Percentiles rank a stretch among this genome's conserved stretches.
Conservation (phyloP, 352 stramenopile species). For the Pythium rishiriense region DNA sequence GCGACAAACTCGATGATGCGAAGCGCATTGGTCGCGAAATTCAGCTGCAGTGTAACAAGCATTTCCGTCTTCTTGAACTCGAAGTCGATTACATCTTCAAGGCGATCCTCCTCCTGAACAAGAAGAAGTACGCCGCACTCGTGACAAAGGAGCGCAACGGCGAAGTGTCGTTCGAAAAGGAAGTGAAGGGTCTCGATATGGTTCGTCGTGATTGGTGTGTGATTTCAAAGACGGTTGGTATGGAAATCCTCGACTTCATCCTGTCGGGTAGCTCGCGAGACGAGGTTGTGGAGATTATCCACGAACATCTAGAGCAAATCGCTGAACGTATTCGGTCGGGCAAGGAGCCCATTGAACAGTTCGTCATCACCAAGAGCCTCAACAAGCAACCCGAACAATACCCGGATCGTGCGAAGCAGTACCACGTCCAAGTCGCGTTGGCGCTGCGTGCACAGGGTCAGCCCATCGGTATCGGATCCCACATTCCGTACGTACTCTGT, state of each 20-base stretch:
- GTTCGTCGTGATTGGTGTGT: constrained; percentile 99
- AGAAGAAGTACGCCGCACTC: constrained; percentile 99
- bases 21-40: constrained; percentile 95
- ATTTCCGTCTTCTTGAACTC: constrained; percentile 99
- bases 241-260: constrained; percentile 97
- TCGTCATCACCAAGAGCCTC: constrained; percentile 99
- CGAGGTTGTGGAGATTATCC: constrained; percentile 96
- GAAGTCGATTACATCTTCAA: constrained; percentile 99
- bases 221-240: constrained; percentile 97
- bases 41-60: constrained; percentile 98
- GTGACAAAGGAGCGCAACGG: constrained; percentile 89
- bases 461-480: constrained; percentile 96
- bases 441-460: constrained; percentile 94
- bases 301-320: constrained; percentile 94
- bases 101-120: constrained; percentile 99
- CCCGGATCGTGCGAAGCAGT: constrained; percentile 95
- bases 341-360: constrained; percentile 96
- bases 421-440: constrained; percentile 98
- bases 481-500: constrained; percentile 99
- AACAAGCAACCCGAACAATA: constrained; percentile 99
- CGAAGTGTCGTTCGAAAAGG: constrained; percentile 89
- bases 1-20: constrained; percentile 92
- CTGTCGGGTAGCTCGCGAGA: constrained; percentile 94
- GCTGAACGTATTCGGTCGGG: constrained; percentile 92
- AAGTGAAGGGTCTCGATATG: constrained; percentile 98